These are phyloP conservation scores for Desmodesmus armatus DNA, from an alignment of 139 green algal species.

Conservation along the genomic window DNA sequence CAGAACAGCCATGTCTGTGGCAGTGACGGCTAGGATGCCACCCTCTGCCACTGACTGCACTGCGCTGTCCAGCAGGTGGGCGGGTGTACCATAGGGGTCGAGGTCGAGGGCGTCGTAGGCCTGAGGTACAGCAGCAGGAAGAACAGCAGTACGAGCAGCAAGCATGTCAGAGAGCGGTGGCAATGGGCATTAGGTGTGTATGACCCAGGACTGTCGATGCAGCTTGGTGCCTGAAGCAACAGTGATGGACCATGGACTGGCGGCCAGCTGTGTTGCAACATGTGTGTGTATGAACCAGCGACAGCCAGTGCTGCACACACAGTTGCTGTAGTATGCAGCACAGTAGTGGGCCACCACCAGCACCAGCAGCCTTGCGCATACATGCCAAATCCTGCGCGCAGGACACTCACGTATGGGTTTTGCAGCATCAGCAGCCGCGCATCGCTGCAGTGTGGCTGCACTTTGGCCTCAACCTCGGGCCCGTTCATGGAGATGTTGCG, in stretches of 20 bases:
- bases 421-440: slow-evolving; percentile 90
- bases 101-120: slow-evolving; percentile 95
- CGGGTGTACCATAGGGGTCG: slow-evolving; percentile 96
- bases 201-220: neutral
- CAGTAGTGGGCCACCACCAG: too few species aligned
- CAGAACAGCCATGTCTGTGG: slow-evolving; percentile 98
- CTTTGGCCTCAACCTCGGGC: slow-evolving; percentile 50
- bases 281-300: too few species aligned
- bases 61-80: slow-evolving; percentile 90
- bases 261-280: too few species aligned
- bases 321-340: too few species aligned
- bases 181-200: too few species aligned
- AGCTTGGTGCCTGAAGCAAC: too few species aligned
- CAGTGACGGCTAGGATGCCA: slow-evolving; percentile 94
- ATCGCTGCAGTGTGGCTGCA: slow-evolving; percentile 77
- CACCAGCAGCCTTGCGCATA: slow-evolving; percentile 89
- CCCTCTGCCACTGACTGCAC: slow-evolving; percentile 93
- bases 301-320: too few species aligned
- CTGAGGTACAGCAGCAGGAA: slow-evolving; percentile 28
- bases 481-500: slow-evolving; percentile 90
- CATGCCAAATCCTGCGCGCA: slow-evolving; percentile 94
- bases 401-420: slow-evolving; percentile 77
- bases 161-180: neutral
- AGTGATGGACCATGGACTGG: too few species aligned
- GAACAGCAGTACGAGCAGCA: neutral